These are phyloP conservation scores for Benincasa hispida DNA, from an alignment of 306 rosid genomes.

Conservation along the genomic window DNA sequence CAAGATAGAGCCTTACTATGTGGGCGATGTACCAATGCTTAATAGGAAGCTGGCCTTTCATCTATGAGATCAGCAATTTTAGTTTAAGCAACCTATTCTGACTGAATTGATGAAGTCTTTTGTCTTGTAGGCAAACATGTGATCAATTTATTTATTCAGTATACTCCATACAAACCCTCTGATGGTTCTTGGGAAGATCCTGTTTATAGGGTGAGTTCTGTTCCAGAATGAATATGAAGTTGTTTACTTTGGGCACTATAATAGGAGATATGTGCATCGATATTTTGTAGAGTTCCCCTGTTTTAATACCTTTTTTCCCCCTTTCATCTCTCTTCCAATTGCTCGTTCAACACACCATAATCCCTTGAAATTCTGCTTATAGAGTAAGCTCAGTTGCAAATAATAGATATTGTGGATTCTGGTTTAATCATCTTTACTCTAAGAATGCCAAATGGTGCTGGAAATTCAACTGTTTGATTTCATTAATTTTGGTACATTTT, in stretches of 20 bases:
- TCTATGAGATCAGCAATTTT: not conserved
- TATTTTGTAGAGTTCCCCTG: not conserved
- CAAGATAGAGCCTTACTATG: not conserved
- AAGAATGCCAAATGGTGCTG: not conserved
- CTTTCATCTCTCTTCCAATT: not conserved
- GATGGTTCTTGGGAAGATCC: constrained; percentile 83
- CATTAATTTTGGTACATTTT: not conserved
- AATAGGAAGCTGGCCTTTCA: not conserved
- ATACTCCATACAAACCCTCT: constrained; percentile 72
- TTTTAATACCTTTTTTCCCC: not conserved
- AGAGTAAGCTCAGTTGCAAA: not conserved
- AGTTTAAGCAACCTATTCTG: not conserved
- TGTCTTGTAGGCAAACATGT: constrained; percentile 70
- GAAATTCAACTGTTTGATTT: not conserved
- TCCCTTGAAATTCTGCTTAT: not conserved
- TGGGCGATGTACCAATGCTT: not conserved
- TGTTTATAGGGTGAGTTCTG: constrained; percentile 59
- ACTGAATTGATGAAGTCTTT: not conserved
- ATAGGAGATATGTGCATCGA: not conserved
- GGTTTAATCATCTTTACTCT: not conserved
- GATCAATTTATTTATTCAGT: constrained; percentile 77
- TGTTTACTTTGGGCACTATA: not conserved
- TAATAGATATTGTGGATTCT: not conserved
- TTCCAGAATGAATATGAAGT: not conserved
- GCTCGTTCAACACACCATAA: not conserved